Base-by-base conservation (phyloP, 768 basidiomycete species). In the Paxillus ammoniavirescens region DNA sequence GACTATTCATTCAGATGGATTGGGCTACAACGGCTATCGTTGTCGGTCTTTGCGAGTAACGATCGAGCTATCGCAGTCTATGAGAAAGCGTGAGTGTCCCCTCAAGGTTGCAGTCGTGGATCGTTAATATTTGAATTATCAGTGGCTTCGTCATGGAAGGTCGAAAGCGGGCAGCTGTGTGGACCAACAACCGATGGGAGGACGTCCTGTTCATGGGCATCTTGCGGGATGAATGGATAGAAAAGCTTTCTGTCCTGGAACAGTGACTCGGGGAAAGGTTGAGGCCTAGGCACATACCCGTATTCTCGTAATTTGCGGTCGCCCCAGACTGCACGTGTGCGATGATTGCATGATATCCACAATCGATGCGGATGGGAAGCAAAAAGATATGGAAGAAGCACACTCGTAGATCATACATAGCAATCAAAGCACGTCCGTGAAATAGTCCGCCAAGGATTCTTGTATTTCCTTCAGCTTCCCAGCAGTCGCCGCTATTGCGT, bases 391-490 rank as follows among this genome's bases (percentile, higher is more conserved):
- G 31, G 12, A 35, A 35, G 35, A 13, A 12, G 35, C 35, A 35
- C 2, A 14, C 13, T 31, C 21, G 13, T n/a, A 36, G 8, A 45
- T 56, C 30, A 14, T 4, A 35, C 35, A 17, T 40, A 33, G 36
- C 4, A 23, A 45, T 65, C 59, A 72, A 38, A 58, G 51, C 38
- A 76, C 76, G 49, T 79, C 78, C 10, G 72, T 72, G 58, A 80
- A 80, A 61, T 73, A 74, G 50, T 79, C 75, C 31, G 74, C 76
- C 55, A 80, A 63, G 23, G 69, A 72, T 30, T 78, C 77, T 60
- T 75, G 77, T 49, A 76, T 69, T 50, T 79, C 79, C 63, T 73
- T 74, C 59, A 79, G 59, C 56, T 74, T 76, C 53, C 72, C 73
- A 36, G 72, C 64, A 28, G 75, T 73, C 57, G 76, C 78, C 47